Evolutionary conservation across 192 early-diverging fungal species (phyloP).

Genomic region (Diversispora eburnea): DNA sequence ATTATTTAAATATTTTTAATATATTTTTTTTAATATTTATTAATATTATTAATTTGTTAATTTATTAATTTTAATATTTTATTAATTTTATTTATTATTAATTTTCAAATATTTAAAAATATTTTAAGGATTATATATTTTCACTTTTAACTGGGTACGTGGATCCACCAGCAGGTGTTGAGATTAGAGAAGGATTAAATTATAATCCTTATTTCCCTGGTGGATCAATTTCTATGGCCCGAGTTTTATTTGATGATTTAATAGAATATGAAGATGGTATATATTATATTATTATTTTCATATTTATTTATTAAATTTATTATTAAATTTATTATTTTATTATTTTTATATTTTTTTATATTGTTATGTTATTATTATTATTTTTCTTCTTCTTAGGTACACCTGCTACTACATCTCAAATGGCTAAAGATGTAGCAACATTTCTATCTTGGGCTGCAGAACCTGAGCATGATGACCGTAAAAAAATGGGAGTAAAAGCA

Average conservation of each 20-base stretch:
- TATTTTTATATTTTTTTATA: not conserved
- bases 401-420: conserved; percentile 90
- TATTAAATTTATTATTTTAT: not conserved
- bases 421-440: conserved; percentile 93
- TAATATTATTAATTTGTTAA: not conserved
- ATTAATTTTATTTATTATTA: not conserved
- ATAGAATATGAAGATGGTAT: conserved; percentile 91
- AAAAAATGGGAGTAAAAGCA: conserved; percentile 93
- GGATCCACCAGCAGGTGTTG: conserved; percentile 91
- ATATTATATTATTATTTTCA: too few relatives aligned
- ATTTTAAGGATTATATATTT: conserved; percentile 84
- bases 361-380: not conserved
- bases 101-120: too few relatives aligned
- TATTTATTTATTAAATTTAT: too few relatives aligned
- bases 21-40: not conserved
- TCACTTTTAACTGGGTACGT: conserved; percentile 91
- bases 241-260: conserved; percentile 87
- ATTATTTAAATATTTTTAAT: too few relatives aligned
- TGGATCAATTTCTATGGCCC: conserved; percentile 95
- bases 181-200: conserved; percentile 91
- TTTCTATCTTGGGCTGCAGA: conserved; percentile 96
- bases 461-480: conserved; percentile 95
- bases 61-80: conserved; percentile 12
- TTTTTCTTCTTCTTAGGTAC: conserved; percentile 46
- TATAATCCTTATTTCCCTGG: conserved; percentile 99